phyloP scores from a whole-genome alignment of 257 asterid genomes.

The Nemophila menziesii region DNA sequence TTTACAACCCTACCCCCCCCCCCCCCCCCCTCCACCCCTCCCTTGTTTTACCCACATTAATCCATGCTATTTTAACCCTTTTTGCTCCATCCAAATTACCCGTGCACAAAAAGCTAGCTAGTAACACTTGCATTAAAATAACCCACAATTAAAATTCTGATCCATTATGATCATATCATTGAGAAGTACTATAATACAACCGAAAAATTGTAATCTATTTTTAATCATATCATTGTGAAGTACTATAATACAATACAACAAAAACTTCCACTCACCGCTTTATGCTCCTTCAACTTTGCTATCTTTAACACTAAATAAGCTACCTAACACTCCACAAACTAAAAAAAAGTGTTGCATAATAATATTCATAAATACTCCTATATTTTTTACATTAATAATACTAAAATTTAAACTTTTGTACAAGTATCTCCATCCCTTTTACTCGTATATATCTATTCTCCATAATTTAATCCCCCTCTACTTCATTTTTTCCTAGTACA shows the following conservation, averaged over 20 bases:
- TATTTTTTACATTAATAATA: neutral
- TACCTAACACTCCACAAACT: constrained; percentile 11
- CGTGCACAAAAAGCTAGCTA: too few relatives aligned
- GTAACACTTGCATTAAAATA: neutral
- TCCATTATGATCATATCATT: neutral
- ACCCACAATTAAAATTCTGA: neutral
- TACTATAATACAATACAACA: neutral
- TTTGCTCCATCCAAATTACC: too few relatives aligned
- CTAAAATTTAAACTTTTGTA: neutral
- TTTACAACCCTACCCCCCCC: too few relatives aligned
- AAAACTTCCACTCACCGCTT: neutral
- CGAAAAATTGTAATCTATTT: too few relatives aligned
- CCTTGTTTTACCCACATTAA: too few relatives aligned
- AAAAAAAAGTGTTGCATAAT: constrained; percentile 6
- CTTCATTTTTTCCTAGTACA: too few relatives aligned
- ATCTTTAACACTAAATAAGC: constrained; percentile 3
- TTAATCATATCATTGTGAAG: neutral
- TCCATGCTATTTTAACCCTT: too few relatives aligned
- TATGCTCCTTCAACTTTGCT: neutral
- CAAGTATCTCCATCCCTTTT: neutral
- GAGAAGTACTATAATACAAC: neutral
- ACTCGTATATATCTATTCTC: neutral
- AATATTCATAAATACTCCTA: neutral
- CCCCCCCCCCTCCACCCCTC: too few relatives aligned
- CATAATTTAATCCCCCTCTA: neutral